phyloP scores from a whole-genome alignment of 768 basidiomycete species.

The Leccinum boreale region DNA sequence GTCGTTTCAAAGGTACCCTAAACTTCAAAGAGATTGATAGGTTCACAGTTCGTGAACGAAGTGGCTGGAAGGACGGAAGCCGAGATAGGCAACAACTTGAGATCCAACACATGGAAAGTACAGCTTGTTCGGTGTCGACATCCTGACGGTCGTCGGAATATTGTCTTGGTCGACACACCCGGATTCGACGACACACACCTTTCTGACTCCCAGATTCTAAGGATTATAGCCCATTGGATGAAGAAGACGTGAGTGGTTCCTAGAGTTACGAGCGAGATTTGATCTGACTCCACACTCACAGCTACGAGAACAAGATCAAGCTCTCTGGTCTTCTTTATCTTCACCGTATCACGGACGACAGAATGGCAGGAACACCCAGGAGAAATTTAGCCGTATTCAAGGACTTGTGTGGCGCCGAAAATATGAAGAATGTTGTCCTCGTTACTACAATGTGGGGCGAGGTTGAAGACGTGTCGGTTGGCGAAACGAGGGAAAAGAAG shows the following conservation, averaged over 20 bases:
- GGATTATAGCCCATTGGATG: too few species aligned
- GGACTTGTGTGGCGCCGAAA: too few species aligned
- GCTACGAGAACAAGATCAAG: not conserved
- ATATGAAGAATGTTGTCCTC: too few species aligned
- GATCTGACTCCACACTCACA: not conserved
- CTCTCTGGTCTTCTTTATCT: not conserved
- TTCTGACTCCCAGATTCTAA: too few species aligned
- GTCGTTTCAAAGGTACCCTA: not conserved
- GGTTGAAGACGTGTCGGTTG: too few species aligned
- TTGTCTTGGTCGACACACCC: conserved; percentile 6
- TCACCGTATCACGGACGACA: not conserved
- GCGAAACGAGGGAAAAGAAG: too few species aligned
- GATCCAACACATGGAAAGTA: conserved; percentile 5
- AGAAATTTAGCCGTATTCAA: too few species aligned
- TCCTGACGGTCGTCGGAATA: conserved; percentile 8
- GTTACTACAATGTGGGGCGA: too few species aligned
- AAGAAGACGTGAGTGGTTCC: too few species aligned
- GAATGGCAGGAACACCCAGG: conserved; percentile 1
- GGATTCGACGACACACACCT: too few species aligned
- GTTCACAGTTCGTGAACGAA: conserved; percentile 11
- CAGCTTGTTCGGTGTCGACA: conserved; percentile 8
- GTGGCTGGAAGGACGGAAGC: not conserved
- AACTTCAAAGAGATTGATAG: not conserved
- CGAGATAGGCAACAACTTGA: not conserved
- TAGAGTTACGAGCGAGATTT: too few species aligned